Percentiles rank a stretch among this genome's conserved stretches.
These are phyloP conservation scores for Peronospora tabacina DNA, from an alignment of 352 stramenopile genomes.

Conservation along the genomic window DNA sequence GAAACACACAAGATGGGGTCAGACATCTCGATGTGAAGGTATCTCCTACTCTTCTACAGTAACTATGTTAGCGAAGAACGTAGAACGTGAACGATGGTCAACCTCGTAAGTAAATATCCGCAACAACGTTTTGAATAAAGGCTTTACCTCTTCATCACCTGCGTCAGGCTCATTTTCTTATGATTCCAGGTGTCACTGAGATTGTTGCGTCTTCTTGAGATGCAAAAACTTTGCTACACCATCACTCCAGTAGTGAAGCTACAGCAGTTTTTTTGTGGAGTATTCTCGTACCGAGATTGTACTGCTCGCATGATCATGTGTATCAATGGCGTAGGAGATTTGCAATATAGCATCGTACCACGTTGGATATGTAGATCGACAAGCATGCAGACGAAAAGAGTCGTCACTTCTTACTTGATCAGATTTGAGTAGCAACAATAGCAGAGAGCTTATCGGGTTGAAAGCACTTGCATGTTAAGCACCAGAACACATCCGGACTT, in stretches of 20 bases:
- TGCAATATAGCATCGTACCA: neutral
- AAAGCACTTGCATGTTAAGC: neutral
- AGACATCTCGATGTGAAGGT: slow-evolving; percentile 61
- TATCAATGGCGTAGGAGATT: too few species aligned
- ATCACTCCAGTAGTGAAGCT: slow-evolving; percentile 10
- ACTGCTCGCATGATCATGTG: too few species aligned
- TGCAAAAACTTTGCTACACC: slow-evolving; percentile 71
- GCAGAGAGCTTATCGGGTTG: neutral
- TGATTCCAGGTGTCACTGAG: slow-evolving; percentile 2
- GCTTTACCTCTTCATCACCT: too few species aligned
- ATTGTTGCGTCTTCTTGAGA: slow-evolving; percentile 26
- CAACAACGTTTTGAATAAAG: too few species aligned
- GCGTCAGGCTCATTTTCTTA: slow-evolving; percentile 25
- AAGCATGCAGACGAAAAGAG: slow-evolving; percentile 60
- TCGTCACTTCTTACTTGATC: slow-evolving; percentile 64
- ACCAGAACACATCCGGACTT: neutral
- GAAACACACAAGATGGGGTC: slow-evolving; percentile 15
- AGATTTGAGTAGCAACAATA: neutral
- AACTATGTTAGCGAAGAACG: too few species aligned
- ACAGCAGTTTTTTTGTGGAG: too few species aligned
- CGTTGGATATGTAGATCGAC: neutral
- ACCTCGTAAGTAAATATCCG: slow-evolving; percentile 34
- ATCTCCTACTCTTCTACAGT: too few species aligned
- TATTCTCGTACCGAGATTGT: too few species aligned
- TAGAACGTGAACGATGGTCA: slow-evolving; percentile 46